phyloP scores from a whole-genome alignment of 2,329 filamentous ascomycete species.

The Mycocentrospora acerina region DNA sequence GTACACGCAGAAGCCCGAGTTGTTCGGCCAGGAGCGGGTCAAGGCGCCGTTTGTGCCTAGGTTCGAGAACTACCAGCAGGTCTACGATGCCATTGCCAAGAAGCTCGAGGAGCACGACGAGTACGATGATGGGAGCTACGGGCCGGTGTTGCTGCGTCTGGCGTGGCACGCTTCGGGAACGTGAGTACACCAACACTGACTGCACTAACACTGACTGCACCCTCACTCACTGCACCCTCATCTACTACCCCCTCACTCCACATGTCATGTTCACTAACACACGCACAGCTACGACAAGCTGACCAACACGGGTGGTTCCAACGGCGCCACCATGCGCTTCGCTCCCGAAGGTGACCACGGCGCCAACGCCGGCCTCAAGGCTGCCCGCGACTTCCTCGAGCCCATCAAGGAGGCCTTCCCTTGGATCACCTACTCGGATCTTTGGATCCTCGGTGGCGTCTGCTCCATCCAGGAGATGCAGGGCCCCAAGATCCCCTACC shows the following conservation, averaged over 20 bases:
- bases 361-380: slow-evolving; percentile 86
- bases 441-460: slow-evolving; percentile 90
- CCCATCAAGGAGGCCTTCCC: slow-evolving; percentile 87
- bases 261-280: slow-evolving; percentile 12
- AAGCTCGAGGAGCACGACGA: slow-evolving; percentile 85
- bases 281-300: slow-evolving; percentile 68
- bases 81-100: slow-evolving; percentile 84
- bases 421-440: slow-evolving; percentile 94
- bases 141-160: slow-evolving; percentile 84
- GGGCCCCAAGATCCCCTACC: slow-evolving; percentile 82
- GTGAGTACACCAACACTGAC: slow-evolving; percentile 31
- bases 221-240: too few relatives aligned
- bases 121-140: slow-evolving; percentile 96
- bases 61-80: slow-evolving; percentile 89
- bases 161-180: slow-evolving; percentile 95
- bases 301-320: slow-evolving; percentile 88
- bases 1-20: slow-evolving; percentile 60
- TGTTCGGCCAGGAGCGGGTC: slow-evolving; percentile 39
- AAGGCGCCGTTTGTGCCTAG: slow-evolving; percentile 67
- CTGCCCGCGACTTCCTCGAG: slow-evolving; percentile 89
- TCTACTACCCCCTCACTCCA: not conserved
- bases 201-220: too few relatives aligned
- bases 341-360: slow-evolving; percentile 85
- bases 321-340: slow-evolving; percentile 97
- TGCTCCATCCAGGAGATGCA: slow-evolving; percentile 93